Conservation (phyloP, 805 yeast species). For the Jamesozyma rosinii region DNA sequence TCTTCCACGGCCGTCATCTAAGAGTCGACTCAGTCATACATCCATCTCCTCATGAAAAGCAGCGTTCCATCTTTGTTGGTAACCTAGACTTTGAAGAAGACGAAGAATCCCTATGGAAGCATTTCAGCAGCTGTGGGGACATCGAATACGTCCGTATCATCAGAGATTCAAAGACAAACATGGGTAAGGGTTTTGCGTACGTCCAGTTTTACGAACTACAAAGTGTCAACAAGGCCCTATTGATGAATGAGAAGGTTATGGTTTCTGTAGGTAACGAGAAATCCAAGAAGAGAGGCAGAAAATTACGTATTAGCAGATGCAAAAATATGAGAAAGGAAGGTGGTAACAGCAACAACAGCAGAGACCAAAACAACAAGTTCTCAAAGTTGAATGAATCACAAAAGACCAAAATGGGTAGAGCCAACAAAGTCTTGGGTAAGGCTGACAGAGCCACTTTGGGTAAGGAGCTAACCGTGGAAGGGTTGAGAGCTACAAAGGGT, state of each 20-base stretch:
- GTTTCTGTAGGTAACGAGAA: conserved; percentile 26
- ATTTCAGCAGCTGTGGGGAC: conserved; percentile 57
- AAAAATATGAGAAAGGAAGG: conserved; percentile 34
- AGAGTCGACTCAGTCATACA: conserved; percentile 91
- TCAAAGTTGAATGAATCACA: conserved; percentile 48
- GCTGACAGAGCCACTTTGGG: conserved; percentile 71
- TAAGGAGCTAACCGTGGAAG: conserved; percentile 49
- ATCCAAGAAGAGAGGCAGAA: conserved; percentile 37
- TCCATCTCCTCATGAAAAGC: conserved; percentile 78
- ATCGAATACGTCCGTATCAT: conserved; percentile 85
- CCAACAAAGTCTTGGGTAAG: conserved; percentile 62
- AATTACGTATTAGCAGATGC: conserved; percentile 69
- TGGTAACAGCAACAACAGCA: conserved; percentile 8
- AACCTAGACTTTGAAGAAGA: conserved; percentile 86
- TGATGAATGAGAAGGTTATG: conserved; percentile 62
- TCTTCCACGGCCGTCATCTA: conserved; percentile 65
- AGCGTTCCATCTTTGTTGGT: conserved; percentile 82
- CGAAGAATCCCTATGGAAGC: conserved; percentile 83
- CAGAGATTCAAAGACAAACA: conserved; percentile 85
- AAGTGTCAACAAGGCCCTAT: conserved; percentile 71
- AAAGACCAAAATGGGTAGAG: conserved; percentile 73
- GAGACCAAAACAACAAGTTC: conserved; percentile 23
- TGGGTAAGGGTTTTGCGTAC: conserved; percentile 96
- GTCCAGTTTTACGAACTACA: conserved; percentile 75
- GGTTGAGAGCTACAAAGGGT: conserved; percentile 69